These are phyloP conservation scores for Clohesyomyces aquaticus DNA, from an alignment of 495 filamentous ascomycete genomes.

Conservation along the genomic window DNA sequence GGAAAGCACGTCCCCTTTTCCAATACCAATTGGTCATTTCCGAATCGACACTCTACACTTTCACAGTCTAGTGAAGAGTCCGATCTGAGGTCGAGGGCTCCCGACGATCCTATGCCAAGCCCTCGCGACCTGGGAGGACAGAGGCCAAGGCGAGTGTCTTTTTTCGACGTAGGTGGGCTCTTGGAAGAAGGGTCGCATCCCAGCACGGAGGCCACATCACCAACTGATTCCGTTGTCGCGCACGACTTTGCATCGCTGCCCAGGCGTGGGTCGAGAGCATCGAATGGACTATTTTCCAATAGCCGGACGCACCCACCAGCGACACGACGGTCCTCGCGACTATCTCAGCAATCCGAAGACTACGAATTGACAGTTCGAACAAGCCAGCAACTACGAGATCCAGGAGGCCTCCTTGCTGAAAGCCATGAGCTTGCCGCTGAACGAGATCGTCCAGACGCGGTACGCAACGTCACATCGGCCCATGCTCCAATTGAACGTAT, in stretches of 20 bases:
- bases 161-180: slow-evolving; percentile 49
- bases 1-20: slow-evolving; percentile 16
- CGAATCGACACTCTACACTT: slow-evolving; percentile 4
- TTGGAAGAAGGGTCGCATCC: slow-evolving; percentile 38
- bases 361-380: slow-evolving; percentile 24
- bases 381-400: slow-evolving; percentile 36
- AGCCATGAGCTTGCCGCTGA: slow-evolving; percentile 12
- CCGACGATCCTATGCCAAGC: slow-evolving; percentile 33
- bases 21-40: slow-evolving; percentile 26
- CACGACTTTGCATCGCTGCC: slow-evolving; percentile 48
- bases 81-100: slow-evolving; percentile 14
- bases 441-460: neutral
- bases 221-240: slow-evolving; percentile 48
- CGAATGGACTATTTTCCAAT: slow-evolving; percentile 30
- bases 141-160: slow-evolving; percentile 38
- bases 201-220: slow-evolving; percentile 25
- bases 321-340: slow-evolving; percentile 26
- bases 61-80: slow-evolving; percentile 36
- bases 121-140: slow-evolving; percentile 14
- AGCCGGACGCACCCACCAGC: slow-evolving; percentile 20
- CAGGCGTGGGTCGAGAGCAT: slow-evolving; percentile 40
- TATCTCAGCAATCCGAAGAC: slow-evolving; percentile 36
- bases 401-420: slow-evolving; percentile 30
- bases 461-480: neutral
- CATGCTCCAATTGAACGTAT: neutral